Evolutionary conservation across 768 basidiomycete genomes (phyloP), one percentile per base, ranked within the genome.

Genomic region (Lactarius deliciosus): DNA sequence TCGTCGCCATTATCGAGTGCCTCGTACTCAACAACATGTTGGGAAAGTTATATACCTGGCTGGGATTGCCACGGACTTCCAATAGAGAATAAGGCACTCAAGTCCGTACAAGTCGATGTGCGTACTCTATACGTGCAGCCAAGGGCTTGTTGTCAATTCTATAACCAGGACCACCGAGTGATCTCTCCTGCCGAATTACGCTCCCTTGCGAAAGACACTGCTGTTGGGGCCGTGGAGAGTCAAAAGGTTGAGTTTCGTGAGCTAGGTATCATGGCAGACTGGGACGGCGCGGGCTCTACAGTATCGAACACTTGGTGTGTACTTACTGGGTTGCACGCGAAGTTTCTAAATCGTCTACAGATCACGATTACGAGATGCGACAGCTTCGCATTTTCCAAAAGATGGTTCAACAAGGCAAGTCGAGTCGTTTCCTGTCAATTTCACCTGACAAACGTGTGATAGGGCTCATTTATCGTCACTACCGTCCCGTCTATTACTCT

Each of bases 31-130:
- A 69, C 13, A 64, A 69, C 63, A 59, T 30, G 61, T 38, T 25
- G n/a, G 32, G 2, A 60, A 64, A 98, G 96, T 73, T 98, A 96
- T 77, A 77, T 91, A 16, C 96, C 96, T 41, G 96, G 96, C 11
- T 99, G 94, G 94, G 96, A 99, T 73, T 98, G 96, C 72, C 96
- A 99, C 75, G 96, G 96, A 7, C 85, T 98, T 15, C 96, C 96
- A 0, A 98, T 98, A 68, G 96, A 98, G 75, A 93, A 94, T 70
- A 98, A 97, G 73, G 92, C 95, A 0, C 78, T 99, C 41, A 81
- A 89, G 66, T 84, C 89, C 28, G 80, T 96, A 32, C 82, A 85
- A 63, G 92, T 92, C 73, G 63, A 84, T 69, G 30, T 41, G 30
- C 30, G 20, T 65, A n/a, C 30, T 22, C 25, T 60, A 47, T 60